Conservation (phyloP, 176 grass and related monocot species). For the Dendrocalamus sinicus region DNA sequence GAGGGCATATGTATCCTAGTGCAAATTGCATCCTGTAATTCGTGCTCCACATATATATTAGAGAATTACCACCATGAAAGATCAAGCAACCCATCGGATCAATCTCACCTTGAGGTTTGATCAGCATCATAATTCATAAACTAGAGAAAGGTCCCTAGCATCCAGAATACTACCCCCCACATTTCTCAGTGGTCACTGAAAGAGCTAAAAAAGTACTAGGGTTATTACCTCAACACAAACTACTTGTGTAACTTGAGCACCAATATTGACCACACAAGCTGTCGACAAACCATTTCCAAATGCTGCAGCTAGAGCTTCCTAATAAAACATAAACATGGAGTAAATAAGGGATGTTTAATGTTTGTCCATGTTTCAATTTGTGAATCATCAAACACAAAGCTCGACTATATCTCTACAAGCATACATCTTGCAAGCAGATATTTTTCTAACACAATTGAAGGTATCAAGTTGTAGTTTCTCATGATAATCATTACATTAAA, state of each 20-base stretch:
- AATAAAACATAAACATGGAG: conserved; percentile 42
- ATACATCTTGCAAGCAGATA: conserved; percentile 10
- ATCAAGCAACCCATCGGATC: too few species aligned
- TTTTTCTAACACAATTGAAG: conserved; percentile 9
- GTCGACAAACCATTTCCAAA: conserved; percentile 98
- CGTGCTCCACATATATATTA: too few species aligned
- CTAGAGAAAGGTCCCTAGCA: not conserved
- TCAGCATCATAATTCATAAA: not conserved
- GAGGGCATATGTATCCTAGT: too few species aligned
- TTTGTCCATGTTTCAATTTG: not conserved
- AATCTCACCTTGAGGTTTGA: too few species aligned
- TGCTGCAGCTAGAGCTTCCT: conserved; percentile 95
- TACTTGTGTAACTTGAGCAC: conserved; percentile 93
- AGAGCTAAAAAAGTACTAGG: conserved; percentile 2
- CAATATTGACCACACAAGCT: conserved; percentile 93
- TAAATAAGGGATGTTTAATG: conserved; percentile 1
- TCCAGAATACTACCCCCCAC: conserved; percentile 13
- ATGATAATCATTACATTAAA: not conserved
- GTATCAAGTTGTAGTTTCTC: conserved; percentile 17
- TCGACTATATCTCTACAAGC: not conserved
- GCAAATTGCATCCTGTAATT: too few species aligned
- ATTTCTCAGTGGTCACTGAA: conserved; percentile 3
- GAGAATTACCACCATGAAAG: too few species aligned
- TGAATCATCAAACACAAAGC: conserved; percentile 4
- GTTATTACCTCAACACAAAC: conserved; percentile 89